These are phyloP conservation scores for Verbena officinalis DNA, from an alignment of 257 asterid genomes.

Conservation along the genomic window DNA sequence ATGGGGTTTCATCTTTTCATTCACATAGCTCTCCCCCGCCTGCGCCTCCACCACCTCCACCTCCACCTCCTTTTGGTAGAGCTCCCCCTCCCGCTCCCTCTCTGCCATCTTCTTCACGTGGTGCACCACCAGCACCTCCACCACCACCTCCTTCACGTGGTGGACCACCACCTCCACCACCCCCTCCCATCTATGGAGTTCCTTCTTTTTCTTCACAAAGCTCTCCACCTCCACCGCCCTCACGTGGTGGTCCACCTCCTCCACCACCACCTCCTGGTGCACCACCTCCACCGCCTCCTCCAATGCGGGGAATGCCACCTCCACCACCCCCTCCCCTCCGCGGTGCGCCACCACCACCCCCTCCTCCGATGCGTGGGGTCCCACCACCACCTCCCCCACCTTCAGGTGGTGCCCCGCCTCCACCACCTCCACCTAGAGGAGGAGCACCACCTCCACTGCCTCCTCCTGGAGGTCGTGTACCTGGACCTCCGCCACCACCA, in stretches of 20 bases:
- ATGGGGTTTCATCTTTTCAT: neutral
- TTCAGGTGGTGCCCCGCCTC: constrained; percentile 37
- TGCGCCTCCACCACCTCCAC: constrained; percentile 38
- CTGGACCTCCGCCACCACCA: constrained; percentile 63
- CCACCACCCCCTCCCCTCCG: constrained; percentile 54
- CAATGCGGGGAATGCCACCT: constrained; percentile 30
- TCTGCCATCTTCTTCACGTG: constrained; percentile 29
- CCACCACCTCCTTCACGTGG: constrained; percentile 32
- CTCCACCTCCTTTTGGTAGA: constrained; percentile 33
- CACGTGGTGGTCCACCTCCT: constrained; percentile 25
- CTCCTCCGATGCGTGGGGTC: constrained; percentile 41
- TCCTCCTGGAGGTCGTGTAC: constrained; percentile 49
- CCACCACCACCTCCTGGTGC: constrained; percentile 31
- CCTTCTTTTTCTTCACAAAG: neutral
- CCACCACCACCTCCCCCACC: constrained; percentile 63
- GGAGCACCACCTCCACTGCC: constrained; percentile 64
- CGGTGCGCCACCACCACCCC: constrained; percentile 52
- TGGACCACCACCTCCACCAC: constrained; percentile 36
- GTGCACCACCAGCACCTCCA: constrained; percentile 32
- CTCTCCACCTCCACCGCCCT: constrained; percentile 35
- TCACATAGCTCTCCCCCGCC: constrained; percentile 20
- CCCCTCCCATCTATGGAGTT: constrained; percentile 17
- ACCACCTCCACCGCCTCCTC: constrained; percentile 46
- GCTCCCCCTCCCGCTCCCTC: constrained; percentile 25
- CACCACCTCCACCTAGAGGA: constrained; percentile 46